These are phyloP conservation scores for Clausena lansium DNA, from an alignment of 345 rosid genomes.

Conservation along the genomic window DNA sequence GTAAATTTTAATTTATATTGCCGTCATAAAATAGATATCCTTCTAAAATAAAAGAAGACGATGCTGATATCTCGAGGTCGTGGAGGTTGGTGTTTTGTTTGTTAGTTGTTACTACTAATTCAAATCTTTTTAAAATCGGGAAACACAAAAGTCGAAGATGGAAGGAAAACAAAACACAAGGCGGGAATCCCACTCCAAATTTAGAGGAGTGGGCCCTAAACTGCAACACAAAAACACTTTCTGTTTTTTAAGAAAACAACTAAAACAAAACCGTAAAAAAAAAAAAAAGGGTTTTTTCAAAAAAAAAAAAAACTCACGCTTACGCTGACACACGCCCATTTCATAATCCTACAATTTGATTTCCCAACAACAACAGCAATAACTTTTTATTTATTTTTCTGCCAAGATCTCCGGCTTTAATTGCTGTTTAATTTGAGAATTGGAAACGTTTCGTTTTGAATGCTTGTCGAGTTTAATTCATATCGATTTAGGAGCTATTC, in stretches of 20 bases:
- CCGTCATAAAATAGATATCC: neutral
- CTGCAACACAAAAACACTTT: neutral
- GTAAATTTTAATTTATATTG: no score
- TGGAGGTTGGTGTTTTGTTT: constrained; percentile 1
- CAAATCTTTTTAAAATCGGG: neutral
- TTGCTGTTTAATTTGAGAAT: neutral
- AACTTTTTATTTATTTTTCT: neutral
- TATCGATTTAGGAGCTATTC: no score
- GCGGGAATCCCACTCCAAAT: constrained; percentile 33
- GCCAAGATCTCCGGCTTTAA: neutral
- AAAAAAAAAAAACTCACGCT: neutral
- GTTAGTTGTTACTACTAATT: neutral
- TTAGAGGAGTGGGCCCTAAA: constrained; percentile 22
- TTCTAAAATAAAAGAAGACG: neutral
- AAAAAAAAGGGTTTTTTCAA: no score
- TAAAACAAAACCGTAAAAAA: neutral
- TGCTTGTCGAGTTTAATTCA: neutral
- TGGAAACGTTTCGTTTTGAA: neutral
- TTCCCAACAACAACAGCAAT: neutral
- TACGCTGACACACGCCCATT: neutral
- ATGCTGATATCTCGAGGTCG: neutral
- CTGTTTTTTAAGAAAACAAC: constrained; percentile 2
- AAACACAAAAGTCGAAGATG: neutral
- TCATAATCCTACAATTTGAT: neutral
- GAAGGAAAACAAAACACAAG: constrained; percentile 17